These are phyloP conservation scores for Artemisia argyi DNA, from an alignment of 129 eudicot species.

Conservation along the genomic window DNA sequence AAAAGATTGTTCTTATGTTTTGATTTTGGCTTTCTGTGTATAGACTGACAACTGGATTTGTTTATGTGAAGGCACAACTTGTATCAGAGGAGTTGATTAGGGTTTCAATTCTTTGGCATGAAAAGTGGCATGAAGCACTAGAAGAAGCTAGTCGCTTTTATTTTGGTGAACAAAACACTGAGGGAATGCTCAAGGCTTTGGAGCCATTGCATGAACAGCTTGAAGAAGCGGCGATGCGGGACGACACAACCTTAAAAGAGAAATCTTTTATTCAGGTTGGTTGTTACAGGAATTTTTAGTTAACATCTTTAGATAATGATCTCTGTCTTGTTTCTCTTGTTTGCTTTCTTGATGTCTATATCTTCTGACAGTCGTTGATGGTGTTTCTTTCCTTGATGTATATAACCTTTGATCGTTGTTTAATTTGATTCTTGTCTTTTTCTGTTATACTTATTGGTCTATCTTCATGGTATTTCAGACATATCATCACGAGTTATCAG, in stretches of 20 bases:
- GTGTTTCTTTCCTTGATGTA: too few relatives aligned
- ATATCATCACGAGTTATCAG: constrained; percentile 76
- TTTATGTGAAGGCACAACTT: constrained; percentile 81
- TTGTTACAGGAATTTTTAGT: not conserved
- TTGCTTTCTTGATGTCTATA: too few relatives aligned
- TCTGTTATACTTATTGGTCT: constrained; percentile 22
- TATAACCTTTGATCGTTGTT: too few relatives aligned
- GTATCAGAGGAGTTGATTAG: constrained; percentile 97
- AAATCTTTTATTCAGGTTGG: constrained; percentile 87
- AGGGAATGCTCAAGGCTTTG: constrained; percentile 89
- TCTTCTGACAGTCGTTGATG: too few relatives aligned
- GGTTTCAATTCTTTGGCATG: constrained; percentile 99
- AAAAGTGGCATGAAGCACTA: constrained; percentile 96
- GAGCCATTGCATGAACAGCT: constrained; percentile 97
- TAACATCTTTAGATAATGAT: not conserved
- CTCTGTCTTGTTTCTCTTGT: too few relatives aligned
- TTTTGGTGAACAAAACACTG: constrained; percentile 93
- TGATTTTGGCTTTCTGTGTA: constrained; percentile 11
- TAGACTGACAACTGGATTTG: constrained; percentile 29
- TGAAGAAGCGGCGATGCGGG: constrained; percentile 81
- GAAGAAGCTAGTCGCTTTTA: constrained; percentile 98
- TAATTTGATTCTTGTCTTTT: not conserved
- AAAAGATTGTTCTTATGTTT: not conserved
- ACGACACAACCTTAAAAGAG: constrained; percentile 79
- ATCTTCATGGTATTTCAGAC: constrained; percentile 49